Evolutionary conservation across 2,329 filamentous ascomycete species (phyloP), one percentile per base, ranked within the genome.

Genomic region (Grosmannia penicillata): DNA sequence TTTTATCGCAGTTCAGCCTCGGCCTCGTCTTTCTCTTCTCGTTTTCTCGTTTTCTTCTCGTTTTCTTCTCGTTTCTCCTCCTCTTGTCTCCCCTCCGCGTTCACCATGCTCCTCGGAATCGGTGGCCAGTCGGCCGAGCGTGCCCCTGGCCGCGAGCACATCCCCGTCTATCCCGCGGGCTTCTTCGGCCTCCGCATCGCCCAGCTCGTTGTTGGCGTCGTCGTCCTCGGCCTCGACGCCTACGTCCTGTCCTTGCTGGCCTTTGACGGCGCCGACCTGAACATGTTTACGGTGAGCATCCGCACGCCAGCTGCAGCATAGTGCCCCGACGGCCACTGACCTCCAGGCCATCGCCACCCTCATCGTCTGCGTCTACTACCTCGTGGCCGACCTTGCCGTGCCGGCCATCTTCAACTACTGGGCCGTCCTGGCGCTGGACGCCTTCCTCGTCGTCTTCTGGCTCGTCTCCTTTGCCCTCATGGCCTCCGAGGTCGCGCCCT

Each of bases 401-500:
- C 56, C 60, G n/a, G 51, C 51, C 3, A 47, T 58, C 17, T 71
- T 66, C 53, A 74, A 73, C 51, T 67, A 67, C 53, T 72, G 66
- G 62, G 64, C 65, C 21, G 56, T 68, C 8, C 51, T 74, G 4
- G 56, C 55, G 18, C 54, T 74, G 27, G 70, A 75, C 44, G 59
- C 66, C 17, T 59, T 66, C 40, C 59, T 68, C 23, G 49, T 67
- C 38, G 42, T 75, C 39, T 66, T 74, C 51, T 75, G 69, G 70
- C 53, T 70, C 26, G 47, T 55, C 37, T 56, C 60, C 2, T 63
- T 67, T 29, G 60, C 57, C 11, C 45, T 64, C 14, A 49, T 63
- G 9, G 62, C 62, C 8, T 47, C 58, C 14, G 47, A 58, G 30
- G 53, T 60, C 10, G 53, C 55, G 2, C 33, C 49, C 4, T 40